A percentile compares a stretch with the other conserved stretches of the same genome.
phyloP scores from a whole-genome alignment of 495 filamentous ascomycete species.

The Symbiotaphrina buchneri region DNA sequence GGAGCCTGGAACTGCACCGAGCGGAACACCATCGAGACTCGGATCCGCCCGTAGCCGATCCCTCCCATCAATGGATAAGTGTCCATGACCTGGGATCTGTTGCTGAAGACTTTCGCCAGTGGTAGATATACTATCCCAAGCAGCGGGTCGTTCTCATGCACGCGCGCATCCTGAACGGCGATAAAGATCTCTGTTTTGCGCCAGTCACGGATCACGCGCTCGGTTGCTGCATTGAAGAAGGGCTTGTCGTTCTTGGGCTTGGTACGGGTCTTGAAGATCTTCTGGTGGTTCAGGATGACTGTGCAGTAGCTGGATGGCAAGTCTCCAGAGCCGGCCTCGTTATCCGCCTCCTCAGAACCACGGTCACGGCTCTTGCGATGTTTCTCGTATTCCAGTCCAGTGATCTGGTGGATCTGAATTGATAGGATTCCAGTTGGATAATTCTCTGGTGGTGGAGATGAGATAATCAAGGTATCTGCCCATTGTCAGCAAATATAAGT shows the following conservation, averaged over 20 bases:
- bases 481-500: too few relatives aligned
- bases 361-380: slow-evolving; percentile 19
- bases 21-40: slow-evolving; percentile 46
- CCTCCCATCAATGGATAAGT: slow-evolving; percentile 27
- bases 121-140: slow-evolving; percentile 45
- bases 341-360: slow-evolving; percentile 25
- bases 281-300: slow-evolving; percentile 46
- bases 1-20: slow-evolving; percentile 35
- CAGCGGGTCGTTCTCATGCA: slow-evolving; percentile 41
- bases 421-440: slow-evolving; percentile 39
- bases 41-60: slow-evolving; percentile 36
- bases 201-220: slow-evolving; percentile 48
- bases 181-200: slow-evolving; percentile 37
- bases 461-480: slow-evolving; percentile 26
- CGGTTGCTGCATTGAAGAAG: slow-evolving; percentile 60
- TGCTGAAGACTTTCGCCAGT: slow-evolving; percentile 27
- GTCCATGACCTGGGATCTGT: slow-evolving; percentile 34
- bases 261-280: slow-evolving; percentile 44
- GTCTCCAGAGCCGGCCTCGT: slow-evolving; percentile 33
- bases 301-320: slow-evolving; percentile 46
- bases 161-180: slow-evolving; percentile 36
- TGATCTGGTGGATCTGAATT: slow-evolving; percentile 53
- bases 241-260: slow-evolving; percentile 59
- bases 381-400: slow-evolving; percentile 36
- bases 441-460: slow-evolving; percentile 28